Evolutionary conservation across 2,329 filamentous ascomycete species (phyloP).

Genomic region (Aspergillus fijiensis): DNA sequence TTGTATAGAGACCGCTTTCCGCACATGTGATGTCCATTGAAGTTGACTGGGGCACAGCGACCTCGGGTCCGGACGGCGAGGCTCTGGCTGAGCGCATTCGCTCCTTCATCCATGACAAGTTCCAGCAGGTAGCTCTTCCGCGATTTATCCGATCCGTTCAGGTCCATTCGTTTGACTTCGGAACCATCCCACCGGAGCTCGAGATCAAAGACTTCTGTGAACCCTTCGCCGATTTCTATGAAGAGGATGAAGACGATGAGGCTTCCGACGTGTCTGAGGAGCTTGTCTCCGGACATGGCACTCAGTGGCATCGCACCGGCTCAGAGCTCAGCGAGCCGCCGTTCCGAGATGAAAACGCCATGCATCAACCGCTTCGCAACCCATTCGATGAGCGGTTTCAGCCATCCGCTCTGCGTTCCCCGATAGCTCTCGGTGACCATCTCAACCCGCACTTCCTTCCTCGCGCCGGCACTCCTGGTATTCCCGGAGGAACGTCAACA

Average conservation of each 20-base stretch:
- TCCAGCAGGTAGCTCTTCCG: constrained; percentile 86
- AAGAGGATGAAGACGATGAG: constrained; percentile 62
- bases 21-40: constrained; percentile 82
- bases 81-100: constrained; percentile 83
- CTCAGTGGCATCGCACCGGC: constrained; percentile 20
- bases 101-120: constrained; percentile 91
- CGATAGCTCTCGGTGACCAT: constrained; percentile 38
- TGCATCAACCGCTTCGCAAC: constrained; percentile 31
- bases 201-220: constrained; percentile 97
- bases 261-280: constrained; percentile 39
- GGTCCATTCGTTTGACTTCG: constrained; percentile 92
- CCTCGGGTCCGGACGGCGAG: constrained; percentile 80
- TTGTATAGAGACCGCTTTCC: background rate
- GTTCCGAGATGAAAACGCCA: constrained; percentile 32
- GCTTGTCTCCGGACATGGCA: constrained; percentile 27
- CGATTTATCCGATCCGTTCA: constrained; percentile 96
- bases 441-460: constrained; percentile 45
- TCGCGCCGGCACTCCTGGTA: constrained; percentile 48
- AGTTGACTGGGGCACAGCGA: constrained; percentile 92
- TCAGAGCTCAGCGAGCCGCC: constrained; percentile 27
- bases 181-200: constrained; percentile 74
- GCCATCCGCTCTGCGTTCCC: constrained; percentile 36
- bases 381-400: constrained; percentile 30
- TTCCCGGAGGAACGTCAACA: constrained; percentile 52
- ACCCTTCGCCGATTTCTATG: constrained; percentile 94